Base-by-base conservation (phyloP, 108 stramenopile genomes). In the Pelagomonas calceolata region DNA sequence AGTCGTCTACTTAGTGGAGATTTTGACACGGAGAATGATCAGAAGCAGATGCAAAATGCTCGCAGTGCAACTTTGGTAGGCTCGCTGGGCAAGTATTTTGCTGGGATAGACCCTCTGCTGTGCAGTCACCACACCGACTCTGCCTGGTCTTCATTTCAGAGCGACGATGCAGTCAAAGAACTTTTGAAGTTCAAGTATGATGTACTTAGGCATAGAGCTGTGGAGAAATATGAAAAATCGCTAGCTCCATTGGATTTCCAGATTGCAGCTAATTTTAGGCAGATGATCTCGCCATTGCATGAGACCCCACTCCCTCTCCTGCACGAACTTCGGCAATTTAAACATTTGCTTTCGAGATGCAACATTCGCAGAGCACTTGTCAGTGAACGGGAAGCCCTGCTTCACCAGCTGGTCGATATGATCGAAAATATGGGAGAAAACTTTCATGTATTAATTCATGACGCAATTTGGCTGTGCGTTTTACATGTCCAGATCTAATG, bases 101-200 rank as follows among this genome's bases (percentile, higher is more conserved):
- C 45, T 15, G 43, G 26, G n/a, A 26, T 65, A 32, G 0, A 68
- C 16, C 73, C 73, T 21, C 34, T 68, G 36, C 68, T 79, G 18
- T 82, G 80, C 80, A 82, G 80, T 73, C 77, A 74, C 0, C 80
- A 82, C 81, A 82, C 81, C 0, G 68, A 75, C 43, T 30, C 70
- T 17, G 37, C 73, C 39, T 82, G 81, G 81, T 34, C 70, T 30
- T n/a, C 39, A 18, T n/a, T n/a, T n/a, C n/a, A n/a, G 75, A 71
- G 15, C 17, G 51, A 51, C 17, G 17, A 21, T 15, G 51, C 51
- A 21, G 51, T 17, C 51, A 21, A 21, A 21, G 51, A 21, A 51
- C 17, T 15, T 51, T n/a, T n/a, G n/a, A n/a, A n/a, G n/a, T n/a
- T n/a, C n/a, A n/a, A n/a, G n/a, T n/a, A n/a, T n/a, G n/a, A n/a